A percentile compares a stretch with the other conserved stretches of the same genome.
These are phyloP conservation scores for Mortierella sp. DNA, from an alignment of 371 early-diverging fungal genomes.

Conservation along the genomic window DNA sequence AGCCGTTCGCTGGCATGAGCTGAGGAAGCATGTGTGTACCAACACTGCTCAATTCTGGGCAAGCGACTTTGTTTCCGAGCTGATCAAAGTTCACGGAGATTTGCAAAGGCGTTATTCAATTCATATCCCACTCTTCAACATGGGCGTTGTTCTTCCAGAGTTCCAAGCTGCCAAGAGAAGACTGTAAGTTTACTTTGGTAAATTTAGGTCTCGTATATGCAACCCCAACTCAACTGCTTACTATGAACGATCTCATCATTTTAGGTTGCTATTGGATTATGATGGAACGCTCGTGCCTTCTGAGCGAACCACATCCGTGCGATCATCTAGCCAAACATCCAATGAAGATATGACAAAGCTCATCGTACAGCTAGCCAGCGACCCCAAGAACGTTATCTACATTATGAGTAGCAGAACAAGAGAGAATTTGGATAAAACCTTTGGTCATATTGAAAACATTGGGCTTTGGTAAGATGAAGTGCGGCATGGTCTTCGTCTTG, in stretches of 20 bases:
- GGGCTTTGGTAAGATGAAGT: slow-evolving; percentile 72
- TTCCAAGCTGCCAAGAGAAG: slow-evolving; percentile 67
- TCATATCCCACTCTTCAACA: slow-evolving; percentile 70
- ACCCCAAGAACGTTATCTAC: slow-evolving; percentile 82
- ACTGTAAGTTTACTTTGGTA: slow-evolving; percentile 60
- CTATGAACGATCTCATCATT: background rate
- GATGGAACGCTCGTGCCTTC: slow-evolving; percentile 88
- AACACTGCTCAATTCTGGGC: slow-evolving; percentile 83
- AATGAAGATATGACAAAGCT: slow-evolving; percentile 60
- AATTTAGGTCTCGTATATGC: background rate
- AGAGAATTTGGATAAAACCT: slow-evolving; percentile 76
- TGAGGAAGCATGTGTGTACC: slow-evolving; percentile 74
- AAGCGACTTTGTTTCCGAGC: slow-evolving; percentile 64
- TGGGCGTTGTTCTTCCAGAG: slow-evolving; percentile 58
- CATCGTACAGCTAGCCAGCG: slow-evolving; percentile 69
- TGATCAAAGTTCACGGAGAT: slow-evolving; percentile 69
- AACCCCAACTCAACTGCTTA: background rate
- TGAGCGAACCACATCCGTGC: slow-evolving; percentile 63
- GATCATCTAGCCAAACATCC: slow-evolving; percentile 60
- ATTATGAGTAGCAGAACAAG: slow-evolving; percentile 89
- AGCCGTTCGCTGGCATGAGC: slow-evolving; percentile 68
- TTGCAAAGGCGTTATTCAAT: slow-evolving; percentile 67
- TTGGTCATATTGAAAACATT: slow-evolving; percentile 81
- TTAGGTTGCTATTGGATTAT: slow-evolving; percentile 83
- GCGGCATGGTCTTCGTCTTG: background rate